A percentile compares a stretch with the other conserved stretches of the same genome.
Conservation (phyloP, 2,329 filamentous ascomycete genomes). For the Cladosporium austrohemisphaericum region DNA sequence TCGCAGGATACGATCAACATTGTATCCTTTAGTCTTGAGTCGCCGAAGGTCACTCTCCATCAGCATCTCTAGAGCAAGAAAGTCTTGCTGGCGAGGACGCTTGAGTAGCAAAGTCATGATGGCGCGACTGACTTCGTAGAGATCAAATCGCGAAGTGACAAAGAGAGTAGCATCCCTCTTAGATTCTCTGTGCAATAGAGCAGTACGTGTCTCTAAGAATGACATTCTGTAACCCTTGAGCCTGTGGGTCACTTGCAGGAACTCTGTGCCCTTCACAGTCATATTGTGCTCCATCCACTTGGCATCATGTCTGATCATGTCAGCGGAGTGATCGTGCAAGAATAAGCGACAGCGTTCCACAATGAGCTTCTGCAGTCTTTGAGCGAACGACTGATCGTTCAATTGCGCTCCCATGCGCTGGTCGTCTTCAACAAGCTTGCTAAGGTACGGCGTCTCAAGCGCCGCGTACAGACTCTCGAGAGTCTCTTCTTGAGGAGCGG, state of each 20-base stretch:
- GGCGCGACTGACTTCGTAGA: slow-evolving; percentile 89
- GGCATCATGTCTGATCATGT: slow-evolving; percentile 78
- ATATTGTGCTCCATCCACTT: slow-evolving; percentile 90
- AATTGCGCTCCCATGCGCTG: slow-evolving; percentile 65
- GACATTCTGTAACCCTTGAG: slow-evolving; percentile 66
- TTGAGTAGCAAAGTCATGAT: slow-evolving; percentile 76
- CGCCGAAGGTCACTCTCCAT: slow-evolving; percentile 79
- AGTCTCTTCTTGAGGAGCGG: slow-evolving; percentile 82
- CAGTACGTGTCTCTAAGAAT: slow-evolving; percentile 71
- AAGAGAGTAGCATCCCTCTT: slow-evolving; percentile 64
- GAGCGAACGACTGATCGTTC: slow-evolving; percentile 64
- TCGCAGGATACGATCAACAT: slow-evolving; percentile 88
- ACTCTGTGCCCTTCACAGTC: slow-evolving; percentile 70
- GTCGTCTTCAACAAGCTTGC: slow-evolving; percentile 73
- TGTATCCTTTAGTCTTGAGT: slow-evolving; percentile 84
- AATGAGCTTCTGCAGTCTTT: slow-evolving; percentile 72
- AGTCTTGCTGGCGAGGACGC: slow-evolving; percentile 81
- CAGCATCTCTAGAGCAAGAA: slow-evolving; percentile 86
- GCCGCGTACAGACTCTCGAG: slow-evolving; percentile 81
- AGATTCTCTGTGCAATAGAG: slow-evolving; percentile 58
- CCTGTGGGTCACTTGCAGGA: slow-evolving; percentile 72
- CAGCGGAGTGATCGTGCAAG: slow-evolving; percentile 73
- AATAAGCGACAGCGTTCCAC: slow-evolving; percentile 87
- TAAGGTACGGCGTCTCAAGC: slow-evolving; percentile 74
- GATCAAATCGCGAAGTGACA: slow-evolving; percentile 71